Evolutionary conservation across 164 flowering plant genomes (phyloP).

Genomic region (Kalanchoe fedtschenkoi): DNA sequence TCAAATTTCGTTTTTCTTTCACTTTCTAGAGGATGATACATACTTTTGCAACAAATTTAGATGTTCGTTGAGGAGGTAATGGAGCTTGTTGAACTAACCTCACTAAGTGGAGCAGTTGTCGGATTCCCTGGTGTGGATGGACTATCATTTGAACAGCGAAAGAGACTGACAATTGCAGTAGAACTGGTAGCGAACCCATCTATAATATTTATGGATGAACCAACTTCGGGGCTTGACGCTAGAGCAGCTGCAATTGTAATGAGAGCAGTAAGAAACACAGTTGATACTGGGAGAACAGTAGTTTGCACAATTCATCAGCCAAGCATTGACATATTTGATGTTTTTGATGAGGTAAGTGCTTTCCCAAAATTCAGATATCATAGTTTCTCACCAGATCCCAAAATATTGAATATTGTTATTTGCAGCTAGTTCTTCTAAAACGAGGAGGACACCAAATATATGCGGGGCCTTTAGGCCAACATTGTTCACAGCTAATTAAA

Average conservation of each 20-base stretch:
- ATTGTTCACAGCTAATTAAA: conserved; percentile 23
- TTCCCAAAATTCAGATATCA: not conserved
- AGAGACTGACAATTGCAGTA: conserved; percentile 57
- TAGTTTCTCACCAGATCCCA: not conserved
- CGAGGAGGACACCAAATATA: conserved; percentile 40
- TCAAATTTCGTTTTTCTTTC: not conserved
- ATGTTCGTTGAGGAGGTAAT: conserved; percentile 59
- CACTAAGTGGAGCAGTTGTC: conserved; percentile 40
- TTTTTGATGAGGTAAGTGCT: conserved; percentile 48
- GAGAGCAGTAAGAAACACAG: conserved; percentile 49
- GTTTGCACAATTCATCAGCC: conserved; percentile 61
- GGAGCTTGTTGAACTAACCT: conserved; percentile 52
- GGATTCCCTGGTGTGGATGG: conserved; percentile 54
- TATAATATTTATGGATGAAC: conserved; percentile 64
- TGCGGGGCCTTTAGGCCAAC: conserved; percentile 37
- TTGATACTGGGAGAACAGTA: conserved; percentile 46
- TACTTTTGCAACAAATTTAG: conserved; percentile 16
- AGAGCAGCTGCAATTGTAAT: conserved; percentile 53
- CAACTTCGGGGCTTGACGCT: conserved; percentile 52
- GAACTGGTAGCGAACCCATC: conserved; percentile 69
- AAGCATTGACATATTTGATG: conserved; percentile 57
- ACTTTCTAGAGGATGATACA: not conserved
- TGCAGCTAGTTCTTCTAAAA: conserved; percentile 36
- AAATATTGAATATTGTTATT: not conserved
- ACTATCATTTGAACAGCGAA: conserved; percentile 53